Conservation (phyloP, 495 filamentous ascomycete genomes). For the Clavariopsis aquatica region DNA sequence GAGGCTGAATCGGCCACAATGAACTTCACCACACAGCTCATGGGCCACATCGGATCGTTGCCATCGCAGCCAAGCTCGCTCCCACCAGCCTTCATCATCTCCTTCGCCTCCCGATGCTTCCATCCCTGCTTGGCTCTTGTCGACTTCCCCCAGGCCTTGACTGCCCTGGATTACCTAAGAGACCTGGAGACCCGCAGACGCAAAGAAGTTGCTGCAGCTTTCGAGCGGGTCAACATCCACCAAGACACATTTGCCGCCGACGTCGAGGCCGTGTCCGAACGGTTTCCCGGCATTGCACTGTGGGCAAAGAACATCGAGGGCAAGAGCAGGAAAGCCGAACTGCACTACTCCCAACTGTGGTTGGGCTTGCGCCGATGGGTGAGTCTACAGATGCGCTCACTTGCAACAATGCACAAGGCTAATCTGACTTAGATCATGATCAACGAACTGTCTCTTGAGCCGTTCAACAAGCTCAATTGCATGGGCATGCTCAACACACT, state of each 20-base stretch:
- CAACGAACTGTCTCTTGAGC: constrained; percentile 67
- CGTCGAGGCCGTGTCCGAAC: constrained; percentile 48
- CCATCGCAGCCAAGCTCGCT: constrained; percentile 66
- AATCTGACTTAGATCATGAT: constrained; percentile 58
- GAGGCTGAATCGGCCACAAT: constrained; percentile 52
- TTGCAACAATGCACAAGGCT: constrained; percentile 15
- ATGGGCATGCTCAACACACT: constrained; percentile 77
- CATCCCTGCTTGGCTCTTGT: constrained; percentile 57
- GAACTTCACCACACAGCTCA: constrained; percentile 63
- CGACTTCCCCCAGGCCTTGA: constrained; percentile 72
- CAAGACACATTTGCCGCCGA: constrained; percentile 46
- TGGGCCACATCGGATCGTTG: constrained; percentile 63
- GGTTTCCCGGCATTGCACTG: constrained; percentile 54
- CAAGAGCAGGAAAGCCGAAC: constrained; percentile 60
- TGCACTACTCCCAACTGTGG: constrained; percentile 66
- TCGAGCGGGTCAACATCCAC: constrained; percentile 77
- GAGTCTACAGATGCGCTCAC: constrained; percentile 34
- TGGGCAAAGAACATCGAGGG: constrained; percentile 58
- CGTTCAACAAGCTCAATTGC: constrained; percentile 69
- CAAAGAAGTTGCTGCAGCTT: constrained; percentile 75
- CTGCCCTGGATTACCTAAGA: constrained; percentile 70
- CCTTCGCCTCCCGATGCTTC: constrained; percentile 66
- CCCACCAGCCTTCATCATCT: constrained; percentile 66
- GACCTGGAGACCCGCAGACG: constrained; percentile 67
- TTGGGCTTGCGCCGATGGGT: constrained; percentile 72